A percentile compares a stretch with the other conserved stretches of the same genome.
phyloP scores from a whole-genome alignment of 2,329 filamentous ascomycete species.

The Anthostomella pinea region DNA sequence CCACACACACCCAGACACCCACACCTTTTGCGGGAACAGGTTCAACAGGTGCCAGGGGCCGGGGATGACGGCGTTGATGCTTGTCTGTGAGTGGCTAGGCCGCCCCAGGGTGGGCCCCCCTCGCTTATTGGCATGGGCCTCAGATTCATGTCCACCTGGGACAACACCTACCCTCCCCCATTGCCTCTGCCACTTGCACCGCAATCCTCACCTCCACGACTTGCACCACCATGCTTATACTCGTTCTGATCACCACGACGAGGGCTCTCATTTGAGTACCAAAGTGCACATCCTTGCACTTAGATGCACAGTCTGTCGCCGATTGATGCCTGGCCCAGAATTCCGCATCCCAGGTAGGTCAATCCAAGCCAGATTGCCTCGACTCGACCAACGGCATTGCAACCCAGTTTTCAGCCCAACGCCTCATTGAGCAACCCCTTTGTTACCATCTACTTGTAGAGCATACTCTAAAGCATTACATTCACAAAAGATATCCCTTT shows the following conservation, averaged over 20 bases:
- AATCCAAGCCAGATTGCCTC: slow-evolving; percentile 22
- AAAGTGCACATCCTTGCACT: slow-evolving; percentile 24
- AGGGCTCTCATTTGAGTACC: slow-evolving; percentile 39
- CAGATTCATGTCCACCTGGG: slow-evolving; percentile 28
- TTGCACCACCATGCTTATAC: slow-evolving; percentile 59
- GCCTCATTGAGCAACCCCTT: slow-evolving; percentile 8
- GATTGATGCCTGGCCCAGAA: slow-evolving; percentile 11
- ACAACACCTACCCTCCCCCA: slow-evolving; percentile 33
- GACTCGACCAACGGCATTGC: slow-evolving; percentile 13
- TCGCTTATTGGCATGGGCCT: slow-evolving; percentile 31
- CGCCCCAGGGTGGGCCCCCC: slow-evolving; percentile 20
- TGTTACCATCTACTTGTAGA: slow-evolving; percentile 10
- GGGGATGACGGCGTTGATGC: slow-evolving; percentile 25
- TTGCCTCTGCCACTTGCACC: slow-evolving; percentile 20
- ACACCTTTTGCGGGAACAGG: slow-evolving; percentile 20
- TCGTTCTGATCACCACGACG: slow-evolving; percentile 54
- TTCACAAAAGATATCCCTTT: slow-evolving; percentile 8
- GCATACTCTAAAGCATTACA: slow-evolving; percentile 2
- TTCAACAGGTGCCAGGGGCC: slow-evolving; percentile 27
- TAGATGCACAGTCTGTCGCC: slow-evolving; percentile 16
- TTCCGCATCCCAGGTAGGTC: slow-evolving; percentile 22
- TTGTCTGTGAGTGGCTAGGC: slow-evolving; percentile 23
- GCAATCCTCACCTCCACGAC: slow-evolving; percentile 17
- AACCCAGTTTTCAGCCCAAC: slow-evolving; percentile 5
- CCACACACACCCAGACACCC: too few relatives aligned